These are phyloP conservation scores for Pleurotus tuber-regium DNA, from an alignment of 768 basidiomycete species.

Conservation along the genomic window DNA sequence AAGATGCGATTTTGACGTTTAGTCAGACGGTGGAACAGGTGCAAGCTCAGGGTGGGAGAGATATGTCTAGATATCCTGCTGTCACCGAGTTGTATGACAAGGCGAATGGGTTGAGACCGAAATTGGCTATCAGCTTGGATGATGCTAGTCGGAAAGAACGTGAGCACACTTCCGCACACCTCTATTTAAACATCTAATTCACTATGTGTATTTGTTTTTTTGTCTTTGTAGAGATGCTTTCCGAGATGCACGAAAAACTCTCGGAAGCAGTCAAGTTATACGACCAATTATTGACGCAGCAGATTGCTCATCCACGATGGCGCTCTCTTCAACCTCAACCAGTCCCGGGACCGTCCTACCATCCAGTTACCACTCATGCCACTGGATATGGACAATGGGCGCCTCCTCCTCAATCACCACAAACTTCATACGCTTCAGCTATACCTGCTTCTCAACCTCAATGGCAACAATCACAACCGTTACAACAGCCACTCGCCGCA, in stretches of 20 bases:
- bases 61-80: conserved; percentile 79
- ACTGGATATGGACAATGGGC: conserved; percentile 34
- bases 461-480: conserved; percentile 13
- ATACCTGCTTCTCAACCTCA: conserved; percentile 27
- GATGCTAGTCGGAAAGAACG: conserved; percentile 86
- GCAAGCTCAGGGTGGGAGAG: conserved; percentile 71
- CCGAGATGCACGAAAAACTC: conserved; percentile 94
- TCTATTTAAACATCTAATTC: background rate
- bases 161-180: conserved; percentile 26
- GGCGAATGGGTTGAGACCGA: conserved; percentile 74
- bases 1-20: conserved; percentile 86
- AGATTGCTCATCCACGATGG: conserved; percentile 74
- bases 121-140: conserved; percentile 79
- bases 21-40: conserved; percentile 87
- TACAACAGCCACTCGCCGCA: conserved; percentile 11
- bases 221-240: conserved; percentile 62
- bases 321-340: conserved; percentile 34
- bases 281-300: conserved; percentile 82
- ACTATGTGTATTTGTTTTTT: background rate
- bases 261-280: conserved; percentile 91
- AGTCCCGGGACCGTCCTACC: conserved; percentile 30
- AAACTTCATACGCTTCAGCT: conserved; percentile 15
- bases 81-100: conserved; percentile 84
- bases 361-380: conserved; percentile 23
- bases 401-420: conserved; percentile 19